A percentile compares a stretch with the other conserved stretches of the same genome.
Evolutionary conservation across 805 yeast species (phyloP).

Genomic region (Babjeviella inositovora): DNA sequence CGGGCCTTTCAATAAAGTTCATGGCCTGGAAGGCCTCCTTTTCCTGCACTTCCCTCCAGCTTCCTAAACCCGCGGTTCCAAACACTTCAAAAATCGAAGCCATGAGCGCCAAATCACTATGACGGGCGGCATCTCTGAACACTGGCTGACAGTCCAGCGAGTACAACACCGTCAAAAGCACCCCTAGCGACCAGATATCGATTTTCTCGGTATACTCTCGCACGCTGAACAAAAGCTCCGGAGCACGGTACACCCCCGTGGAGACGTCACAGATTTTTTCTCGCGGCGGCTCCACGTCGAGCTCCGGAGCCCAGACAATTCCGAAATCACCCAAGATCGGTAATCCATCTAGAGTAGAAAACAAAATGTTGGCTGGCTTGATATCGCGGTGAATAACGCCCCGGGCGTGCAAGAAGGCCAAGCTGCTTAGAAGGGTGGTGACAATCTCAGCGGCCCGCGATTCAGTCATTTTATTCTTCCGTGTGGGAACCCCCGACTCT

Average conservation of each 20-base stretch:
- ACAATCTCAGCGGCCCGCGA: slow-evolving; percentile 11
- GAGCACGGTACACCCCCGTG: slow-evolving; percentile 56
- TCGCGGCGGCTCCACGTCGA: slow-evolving; percentile 19
- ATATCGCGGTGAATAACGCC: slow-evolving; percentile 87
- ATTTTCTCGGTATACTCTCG: slow-evolving; percentile 32
- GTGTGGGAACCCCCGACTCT: too few relatives aligned
- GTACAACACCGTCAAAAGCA: slow-evolving; percentile 38
- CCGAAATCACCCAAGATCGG: slow-evolving; percentile 51
- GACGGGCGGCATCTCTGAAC: slow-evolving; percentile 17
- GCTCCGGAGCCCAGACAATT: slow-evolving; percentile 14
- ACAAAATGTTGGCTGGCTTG: slow-evolving; percentile 68
- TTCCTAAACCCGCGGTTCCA: slow-evolving; percentile 41
- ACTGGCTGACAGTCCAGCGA: slow-evolving; percentile 18
- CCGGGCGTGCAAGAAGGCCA: slow-evolving; percentile 48
- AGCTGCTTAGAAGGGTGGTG: slow-evolving; percentile 22
- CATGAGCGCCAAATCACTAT: slow-evolving; percentile 45
- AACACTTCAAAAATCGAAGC: slow-evolving; percentile 33
- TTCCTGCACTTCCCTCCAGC: slow-evolving; percentile 25
- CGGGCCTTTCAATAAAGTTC: slow-evolving; percentile 8
- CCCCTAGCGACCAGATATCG: slow-evolving; percentile 64
- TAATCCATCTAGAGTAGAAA: slow-evolving; percentile 11
- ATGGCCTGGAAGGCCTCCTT: slow-evolving; percentile 16
- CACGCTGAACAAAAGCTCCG: slow-evolving; percentile 56
- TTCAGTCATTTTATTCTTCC: slow-evolving; percentile 5
- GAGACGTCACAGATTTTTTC: slow-evolving; percentile 39